These are phyloP conservation scores for Pythium vanterpoolii DNA, from an alignment of 352 stramenopile genomes.

Conservation along the genomic window DNA sequence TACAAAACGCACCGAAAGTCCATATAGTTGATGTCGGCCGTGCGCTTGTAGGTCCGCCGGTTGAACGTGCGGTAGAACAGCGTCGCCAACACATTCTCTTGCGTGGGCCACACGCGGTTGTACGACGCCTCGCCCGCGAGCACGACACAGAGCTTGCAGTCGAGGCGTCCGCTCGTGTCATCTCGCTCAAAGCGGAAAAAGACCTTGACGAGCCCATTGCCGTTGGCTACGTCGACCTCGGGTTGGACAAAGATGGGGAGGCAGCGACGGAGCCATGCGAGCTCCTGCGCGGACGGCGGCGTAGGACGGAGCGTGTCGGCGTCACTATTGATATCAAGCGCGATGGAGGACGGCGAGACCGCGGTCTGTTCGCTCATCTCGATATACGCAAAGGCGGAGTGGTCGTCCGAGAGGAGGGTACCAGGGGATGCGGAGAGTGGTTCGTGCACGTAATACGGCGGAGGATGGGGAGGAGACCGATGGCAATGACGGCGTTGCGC, in stretches of 20 bases:
- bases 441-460: slow-evolving; percentile 7
- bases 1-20: slow-evolving; percentile 52
- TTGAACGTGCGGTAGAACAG: slow-evolving; percentile 85
- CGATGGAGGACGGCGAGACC: slow-evolving; percentile 12
- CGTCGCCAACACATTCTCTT: slow-evolving; percentile 78
- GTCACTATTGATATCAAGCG: not conserved
- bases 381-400: slow-evolving; percentile 28
- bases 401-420: not conserved
- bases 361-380: slow-evolving; percentile 44
- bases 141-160: slow-evolving; percentile 81
- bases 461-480: not conserved
- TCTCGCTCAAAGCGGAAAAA: slow-evolving; percentile 82
- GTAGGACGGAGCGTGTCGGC: slow-evolving; percentile 19
- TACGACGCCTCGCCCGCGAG: slow-evolving; percentile 83
- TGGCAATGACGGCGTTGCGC: too few relatives aligned
- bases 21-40: slow-evolving; percentile 89
- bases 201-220: slow-evolving; percentile 79
- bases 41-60: slow-evolving; percentile 82
- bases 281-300: slow-evolving; percentile 34
- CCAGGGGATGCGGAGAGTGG: not conserved
- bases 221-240: slow-evolving; percentile 77
- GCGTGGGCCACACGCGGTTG: slow-evolving; percentile 65
- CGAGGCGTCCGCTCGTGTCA: slow-evolving; percentile 36
- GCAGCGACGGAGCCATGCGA: slow-evolving; percentile 75
- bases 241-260: slow-evolving; percentile 83